Evolutionary conservation across 768 basidiomycete genomes (phyloP).

Genomic region (Boletus pseudopeckii): DNA sequence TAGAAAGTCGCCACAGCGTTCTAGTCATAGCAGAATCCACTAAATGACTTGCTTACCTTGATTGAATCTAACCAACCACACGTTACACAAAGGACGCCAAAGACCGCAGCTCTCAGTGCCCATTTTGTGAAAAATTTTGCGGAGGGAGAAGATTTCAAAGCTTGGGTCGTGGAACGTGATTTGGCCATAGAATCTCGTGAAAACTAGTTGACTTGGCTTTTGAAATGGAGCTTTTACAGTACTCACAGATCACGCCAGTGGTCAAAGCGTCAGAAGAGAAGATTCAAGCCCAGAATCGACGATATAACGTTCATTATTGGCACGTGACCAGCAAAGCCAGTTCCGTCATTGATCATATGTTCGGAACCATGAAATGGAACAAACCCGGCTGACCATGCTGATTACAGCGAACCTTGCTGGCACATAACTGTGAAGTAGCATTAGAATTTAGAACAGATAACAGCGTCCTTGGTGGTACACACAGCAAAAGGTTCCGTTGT

Average conservation of each 20-base stretch:
- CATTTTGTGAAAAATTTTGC: conserved; percentile 29
- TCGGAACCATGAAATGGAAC: too few relatives aligned
- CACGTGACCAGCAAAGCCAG: not conserved
- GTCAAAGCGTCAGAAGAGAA: not conserved
- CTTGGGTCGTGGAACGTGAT: not conserved
- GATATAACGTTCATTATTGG: not conserved
- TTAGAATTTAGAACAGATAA: too few relatives aligned
- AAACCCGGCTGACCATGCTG: too few relatives aligned
- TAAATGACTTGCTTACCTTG: conserved; percentile 43
- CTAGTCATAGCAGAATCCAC: not conserved
- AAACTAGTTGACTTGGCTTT: not conserved
- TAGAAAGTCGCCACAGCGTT: not conserved
- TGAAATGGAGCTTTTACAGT: not conserved
- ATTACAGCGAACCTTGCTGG: too few relatives aligned
- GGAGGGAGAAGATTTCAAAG: not conserved
- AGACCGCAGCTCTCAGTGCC: conserved; percentile 26
- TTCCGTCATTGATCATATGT: too few relatives aligned
- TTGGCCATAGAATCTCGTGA: conserved; percentile 18
- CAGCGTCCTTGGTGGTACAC: too few relatives aligned
- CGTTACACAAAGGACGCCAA: conserved; percentile 31
- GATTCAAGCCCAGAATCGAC: not conserved
- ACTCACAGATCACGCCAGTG: not conserved
- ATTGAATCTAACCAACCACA: conserved; percentile 58
- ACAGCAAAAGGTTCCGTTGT: not conserved
- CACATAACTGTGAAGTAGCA: too few relatives aligned